Conservation (phyloP, 768 basidiomycete species). For the Boletus vinaceobasis region DNA sequence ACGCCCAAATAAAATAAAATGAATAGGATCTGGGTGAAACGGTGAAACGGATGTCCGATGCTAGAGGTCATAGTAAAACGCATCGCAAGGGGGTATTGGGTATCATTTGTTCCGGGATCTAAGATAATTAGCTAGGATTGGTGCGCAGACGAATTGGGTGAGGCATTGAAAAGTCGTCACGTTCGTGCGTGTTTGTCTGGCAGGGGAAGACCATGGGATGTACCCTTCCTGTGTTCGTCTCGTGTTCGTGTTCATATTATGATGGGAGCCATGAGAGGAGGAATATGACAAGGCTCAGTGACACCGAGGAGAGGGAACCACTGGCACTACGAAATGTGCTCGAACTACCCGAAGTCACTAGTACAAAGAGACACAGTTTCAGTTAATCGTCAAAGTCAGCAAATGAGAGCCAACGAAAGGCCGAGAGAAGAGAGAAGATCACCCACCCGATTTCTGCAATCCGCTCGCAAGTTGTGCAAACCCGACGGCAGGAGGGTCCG, state of each 20-base stretch:
- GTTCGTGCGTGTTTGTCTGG: neutral
- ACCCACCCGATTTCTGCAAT: neutral
- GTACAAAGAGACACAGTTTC: neutral
- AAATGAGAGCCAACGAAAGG: neutral
- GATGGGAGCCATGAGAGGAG: neutral
- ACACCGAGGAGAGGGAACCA: no score
- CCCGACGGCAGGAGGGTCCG: constrained; percentile 17
- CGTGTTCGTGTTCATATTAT: neutral
- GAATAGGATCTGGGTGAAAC: neutral
- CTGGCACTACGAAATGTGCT: neutral
- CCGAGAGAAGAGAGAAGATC: neutral
- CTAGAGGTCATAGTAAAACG: neutral
- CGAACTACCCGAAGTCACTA: neutral
- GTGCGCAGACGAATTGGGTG: no score
- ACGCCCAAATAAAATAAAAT: neutral
- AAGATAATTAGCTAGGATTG: no score
- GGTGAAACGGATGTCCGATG: no score
- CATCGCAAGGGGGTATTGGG: neutral
- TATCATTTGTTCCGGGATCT: neutral
- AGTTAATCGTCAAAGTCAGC: neutral
- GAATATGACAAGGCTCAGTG: neutral
- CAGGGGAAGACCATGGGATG: no score
- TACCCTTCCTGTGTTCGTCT: neutral
- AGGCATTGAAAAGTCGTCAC: neutral
- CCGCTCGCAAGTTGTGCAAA: constrained; percentile 17